A percentile compares a stretch with the other conserved stretches of the same genome.
Evolutionary conservation across 1,284 basidiomycete species (phyloP).

Genomic region (Moesziomyces parantarcticus): DNA sequence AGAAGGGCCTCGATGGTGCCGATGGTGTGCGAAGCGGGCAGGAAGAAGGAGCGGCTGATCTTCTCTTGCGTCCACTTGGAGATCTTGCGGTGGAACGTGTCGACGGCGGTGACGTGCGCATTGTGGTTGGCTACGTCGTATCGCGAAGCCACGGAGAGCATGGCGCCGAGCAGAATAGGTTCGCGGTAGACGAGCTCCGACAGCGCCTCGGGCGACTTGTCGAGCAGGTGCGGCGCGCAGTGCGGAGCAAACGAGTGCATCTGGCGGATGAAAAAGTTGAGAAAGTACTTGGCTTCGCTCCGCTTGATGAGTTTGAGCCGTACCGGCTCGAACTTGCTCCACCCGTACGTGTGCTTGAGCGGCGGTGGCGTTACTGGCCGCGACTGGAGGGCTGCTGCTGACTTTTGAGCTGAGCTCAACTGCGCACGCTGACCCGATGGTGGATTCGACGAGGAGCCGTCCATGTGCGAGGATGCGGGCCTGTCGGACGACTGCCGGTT

Average conservation of each 20-base stretch:
- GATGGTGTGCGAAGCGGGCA: constrained; percentile 49
- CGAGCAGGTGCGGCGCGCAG: constrained; percentile 46
- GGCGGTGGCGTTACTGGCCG: constrained; percentile 45
- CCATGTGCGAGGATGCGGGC: constrained; percentile 6
- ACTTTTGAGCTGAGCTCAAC: constrained; percentile 14
- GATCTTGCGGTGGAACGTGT: constrained; percentile 50
- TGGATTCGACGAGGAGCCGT: not conserved
- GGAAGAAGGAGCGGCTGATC: constrained; percentile 49
- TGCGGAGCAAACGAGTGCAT: constrained; percentile 55
- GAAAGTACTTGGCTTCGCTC: constrained; percentile 45
- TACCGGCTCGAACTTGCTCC: constrained; percentile 54
- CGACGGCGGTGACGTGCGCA: constrained; percentile 39
- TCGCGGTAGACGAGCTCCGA: constrained; percentile 52
- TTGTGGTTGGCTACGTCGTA: constrained; percentile 50
- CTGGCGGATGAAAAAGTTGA: constrained; percentile 51
- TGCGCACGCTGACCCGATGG: constrained; percentile 12
- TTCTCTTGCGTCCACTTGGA: constrained; percentile 55
- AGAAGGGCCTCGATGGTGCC: constrained; percentile 54
- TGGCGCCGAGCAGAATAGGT: constrained; percentile 50
- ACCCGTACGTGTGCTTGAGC: constrained; percentile 48
- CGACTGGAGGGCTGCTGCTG: constrained; percentile 25
- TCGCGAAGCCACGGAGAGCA: constrained; percentile 54
- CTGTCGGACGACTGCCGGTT: constrained; percentile 12
- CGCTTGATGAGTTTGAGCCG: constrained; percentile 52
- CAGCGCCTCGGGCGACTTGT: constrained; percentile 45